These are phyloP conservation scores for Forsythia viridissima DNA, from an alignment of 257 asterid species.

Conservation along the genomic window DNA sequence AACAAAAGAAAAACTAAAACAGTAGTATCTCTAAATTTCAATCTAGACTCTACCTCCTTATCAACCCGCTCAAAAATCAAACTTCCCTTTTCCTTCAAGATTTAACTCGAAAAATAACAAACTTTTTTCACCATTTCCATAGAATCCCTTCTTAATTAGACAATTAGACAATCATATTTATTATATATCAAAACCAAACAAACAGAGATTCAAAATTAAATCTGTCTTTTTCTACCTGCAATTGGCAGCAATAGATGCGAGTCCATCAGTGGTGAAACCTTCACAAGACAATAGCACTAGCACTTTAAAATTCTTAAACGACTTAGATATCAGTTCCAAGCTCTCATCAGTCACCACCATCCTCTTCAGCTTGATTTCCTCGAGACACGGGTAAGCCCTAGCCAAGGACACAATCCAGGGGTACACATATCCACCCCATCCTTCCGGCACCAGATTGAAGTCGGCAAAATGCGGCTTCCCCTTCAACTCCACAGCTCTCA, in stretches of 20 bases:
- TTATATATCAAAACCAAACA: constrained; percentile 1
- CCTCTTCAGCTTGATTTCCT: constrained; percentile 84
- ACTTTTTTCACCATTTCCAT: constrained; percentile 9
- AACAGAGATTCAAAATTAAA: not conserved
- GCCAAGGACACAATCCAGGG: constrained; percentile 83
- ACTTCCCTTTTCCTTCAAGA: not conserved
- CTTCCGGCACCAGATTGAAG: constrained; percentile 87
- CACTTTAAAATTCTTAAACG: constrained; percentile 76
- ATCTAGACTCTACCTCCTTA: not conserved
- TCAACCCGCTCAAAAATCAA: constrained; percentile 13
- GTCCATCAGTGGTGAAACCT: constrained; percentile 86
- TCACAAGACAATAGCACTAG: constrained; percentile 76
- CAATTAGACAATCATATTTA: not conserved
- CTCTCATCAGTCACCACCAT: constrained; percentile 84
- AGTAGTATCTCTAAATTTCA: not conserved
- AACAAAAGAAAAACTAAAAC: not conserved
- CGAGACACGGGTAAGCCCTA: constrained; percentile 70
- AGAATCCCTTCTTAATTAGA: constrained; percentile 5
- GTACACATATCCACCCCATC: constrained; percentile 76
- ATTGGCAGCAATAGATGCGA: constrained; percentile 83
- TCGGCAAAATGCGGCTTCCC: constrained; percentile 98
- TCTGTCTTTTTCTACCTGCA: constrained; percentile 59
- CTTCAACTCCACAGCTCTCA: constrained; percentile 71
- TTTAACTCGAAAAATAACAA: not conserved
- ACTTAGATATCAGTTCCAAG: constrained; percentile 75